Percentiles rank a stretch among this genome's conserved stretches.
Conservation (phyloP, 1,139 yeast species). For the Candida tropicalis region DNA sequence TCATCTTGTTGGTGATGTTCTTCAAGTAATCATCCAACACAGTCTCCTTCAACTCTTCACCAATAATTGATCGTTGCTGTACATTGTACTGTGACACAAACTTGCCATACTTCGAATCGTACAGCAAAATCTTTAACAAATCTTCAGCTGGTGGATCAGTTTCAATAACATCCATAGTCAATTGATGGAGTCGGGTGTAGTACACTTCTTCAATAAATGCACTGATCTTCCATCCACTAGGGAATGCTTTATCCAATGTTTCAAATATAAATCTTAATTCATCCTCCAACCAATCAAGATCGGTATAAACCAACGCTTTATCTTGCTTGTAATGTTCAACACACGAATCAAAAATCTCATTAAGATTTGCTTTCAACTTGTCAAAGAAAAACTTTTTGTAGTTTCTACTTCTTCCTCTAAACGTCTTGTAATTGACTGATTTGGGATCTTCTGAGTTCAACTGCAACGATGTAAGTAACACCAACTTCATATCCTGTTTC, state of each 20-base stretch:
- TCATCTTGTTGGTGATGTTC: constrained; percentile 69
- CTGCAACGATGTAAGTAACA: constrained; percentile 49
- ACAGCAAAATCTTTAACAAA: constrained; percentile 65
- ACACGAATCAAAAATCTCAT: constrained; percentile 69
- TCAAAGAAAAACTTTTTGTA: constrained; percentile 68
- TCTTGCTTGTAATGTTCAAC: constrained; percentile 56
- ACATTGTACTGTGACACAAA: constrained; percentile 42
- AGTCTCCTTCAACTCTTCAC: constrained; percentile 66
- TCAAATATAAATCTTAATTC: constrained; percentile 70
- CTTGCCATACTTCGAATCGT: constrained; percentile 66
- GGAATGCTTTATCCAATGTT: constrained; percentile 63
- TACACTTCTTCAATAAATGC: constrained; percentile 65
- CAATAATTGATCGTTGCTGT: constrained; percentile 57
- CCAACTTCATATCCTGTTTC: constrained; percentile 68
- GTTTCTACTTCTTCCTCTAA: constrained; percentile 54
- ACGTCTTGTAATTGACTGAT: constrained; percentile 31
- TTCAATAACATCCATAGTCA: constrained; percentile 64
- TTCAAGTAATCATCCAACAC: constrained; percentile 72
- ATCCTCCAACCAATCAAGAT: constrained; percentile 81
- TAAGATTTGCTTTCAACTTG: constrained; percentile 61
- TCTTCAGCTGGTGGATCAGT: constrained; percentile 75
- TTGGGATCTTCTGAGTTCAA: constrained; percentile 24
- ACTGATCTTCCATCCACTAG: constrained; percentile 70
- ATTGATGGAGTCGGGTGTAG: constrained; percentile 64
- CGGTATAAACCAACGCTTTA: constrained; percentile 62